A percentile compares a stretch with the other conserved stretches of the same genome.
These are phyloP conservation scores for Alternaria consortialis DNA, from an alignment of 2,329 filamentous ascomycete genomes.

Conservation along the genomic window DNA sequence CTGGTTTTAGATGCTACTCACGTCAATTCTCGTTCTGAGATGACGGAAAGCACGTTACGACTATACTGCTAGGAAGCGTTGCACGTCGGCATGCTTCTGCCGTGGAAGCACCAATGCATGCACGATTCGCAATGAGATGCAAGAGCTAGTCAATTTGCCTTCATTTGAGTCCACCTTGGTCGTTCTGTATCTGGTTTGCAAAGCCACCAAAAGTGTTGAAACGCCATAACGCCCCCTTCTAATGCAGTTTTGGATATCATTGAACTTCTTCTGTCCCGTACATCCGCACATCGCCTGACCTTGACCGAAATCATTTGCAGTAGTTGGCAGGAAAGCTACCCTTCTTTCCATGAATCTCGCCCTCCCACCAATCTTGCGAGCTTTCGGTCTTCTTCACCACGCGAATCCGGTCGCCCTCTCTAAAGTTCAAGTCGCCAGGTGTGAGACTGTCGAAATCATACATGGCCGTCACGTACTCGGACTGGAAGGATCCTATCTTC, in stretches of 20 bases:
- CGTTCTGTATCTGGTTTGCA: background rate
- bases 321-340: slow-evolving; percentile 89
- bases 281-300: background rate
- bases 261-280: background rate
- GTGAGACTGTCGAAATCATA: slow-evolving; percentile 78
- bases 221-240: slow-evolving; percentile 25
- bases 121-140: background rate
- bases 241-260: slow-evolving; percentile 38
- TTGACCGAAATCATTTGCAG: slow-evolving; percentile 58
- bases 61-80: background rate
- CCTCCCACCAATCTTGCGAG: slow-evolving; percentile 88
- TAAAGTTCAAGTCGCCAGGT: slow-evolving; percentile 75
- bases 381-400: slow-evolving; percentile 81
- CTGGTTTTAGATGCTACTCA: background rate
- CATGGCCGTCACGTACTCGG: slow-evolving; percentile 73
- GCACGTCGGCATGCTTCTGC: background rate
- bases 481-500: slow-evolving; percentile 60
- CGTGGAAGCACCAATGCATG: background rate
- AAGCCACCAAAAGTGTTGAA: background rate
- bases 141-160: background rate
- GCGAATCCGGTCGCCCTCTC: slow-evolving; percentile 78
- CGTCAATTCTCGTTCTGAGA: background rate
- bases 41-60: background rate
- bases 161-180: background rate
- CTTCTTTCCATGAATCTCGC: slow-evolving; percentile 72